phyloP scores from a whole-genome alignment of 768 basidiomycete genomes.

The Chalciporus sphaerocephalus region DNA sequence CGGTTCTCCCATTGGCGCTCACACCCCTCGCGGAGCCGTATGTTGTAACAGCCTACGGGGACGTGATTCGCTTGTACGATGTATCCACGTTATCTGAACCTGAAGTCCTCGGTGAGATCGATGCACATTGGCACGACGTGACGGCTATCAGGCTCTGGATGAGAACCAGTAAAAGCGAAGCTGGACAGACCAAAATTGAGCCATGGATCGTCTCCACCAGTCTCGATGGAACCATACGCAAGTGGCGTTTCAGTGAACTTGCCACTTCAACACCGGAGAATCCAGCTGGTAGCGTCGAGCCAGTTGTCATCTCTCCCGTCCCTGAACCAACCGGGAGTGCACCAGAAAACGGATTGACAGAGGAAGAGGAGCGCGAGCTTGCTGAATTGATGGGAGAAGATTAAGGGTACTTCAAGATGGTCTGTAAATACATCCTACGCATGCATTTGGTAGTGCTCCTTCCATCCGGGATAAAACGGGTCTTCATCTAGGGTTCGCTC shows the following conservation, averaged over 20 bases:
- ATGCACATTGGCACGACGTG: constrained; percentile 91
- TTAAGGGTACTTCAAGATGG: constrained; percentile 3
- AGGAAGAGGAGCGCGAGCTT: constrained; percentile 87
- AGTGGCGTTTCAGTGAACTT: constrained; percentile 68
- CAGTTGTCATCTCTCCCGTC: constrained; percentile 23
- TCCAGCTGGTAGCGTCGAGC: constrained; percentile 14
- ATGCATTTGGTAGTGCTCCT: constrained; percentile 24
- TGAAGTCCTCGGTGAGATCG: constrained; percentile 66
- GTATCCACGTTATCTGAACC: constrained; percentile 63
- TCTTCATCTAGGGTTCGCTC: constrained; percentile 47
- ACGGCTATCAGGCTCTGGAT: constrained; percentile 72
- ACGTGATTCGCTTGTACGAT: constrained; percentile 78
- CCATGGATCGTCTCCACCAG: constrained; percentile 82
- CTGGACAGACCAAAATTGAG: constrained; percentile 50
- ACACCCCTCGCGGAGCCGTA: constrained; percentile 68
- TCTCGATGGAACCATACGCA: constrained; percentile 82
- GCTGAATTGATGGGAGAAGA: constrained; percentile 65
- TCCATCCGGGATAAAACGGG: constrained; percentile 50
- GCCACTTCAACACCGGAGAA: constrained; percentile 22
- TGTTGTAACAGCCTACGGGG: constrained; percentile 78
- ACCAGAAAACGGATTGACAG: constrained; percentile 51
- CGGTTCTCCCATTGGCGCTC: constrained; percentile 63
- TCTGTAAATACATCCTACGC: constrained; percentile 4
- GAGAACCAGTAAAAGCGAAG: constrained; percentile 42
- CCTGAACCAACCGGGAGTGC: constrained; percentile 26